Conservation (phyloP, 1,284 basidiomycete genomes). For the Testicularia cyperi region DNA sequence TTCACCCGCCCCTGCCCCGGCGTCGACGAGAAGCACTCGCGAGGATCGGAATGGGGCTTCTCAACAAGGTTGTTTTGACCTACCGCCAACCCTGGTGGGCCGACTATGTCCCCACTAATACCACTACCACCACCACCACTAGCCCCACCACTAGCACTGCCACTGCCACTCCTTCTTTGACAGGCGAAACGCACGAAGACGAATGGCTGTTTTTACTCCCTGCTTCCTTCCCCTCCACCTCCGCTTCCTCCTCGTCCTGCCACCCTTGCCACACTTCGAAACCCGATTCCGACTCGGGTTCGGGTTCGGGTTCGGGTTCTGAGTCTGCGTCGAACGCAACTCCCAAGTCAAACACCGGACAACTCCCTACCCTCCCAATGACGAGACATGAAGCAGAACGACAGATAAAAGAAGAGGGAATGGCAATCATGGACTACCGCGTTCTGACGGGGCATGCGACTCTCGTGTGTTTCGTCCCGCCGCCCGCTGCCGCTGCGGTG, state of each 20-base stretch:
- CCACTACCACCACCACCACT: no score
- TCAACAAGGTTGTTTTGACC: slow-evolving; percentile 7
- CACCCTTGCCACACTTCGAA: no score
- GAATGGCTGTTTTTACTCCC: not conserved
- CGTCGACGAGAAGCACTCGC: not conserved
- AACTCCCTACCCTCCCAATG: no score
- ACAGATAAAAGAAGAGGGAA: not conserved
- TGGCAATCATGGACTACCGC: slow-evolving; percentile 2
- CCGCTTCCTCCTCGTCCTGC: no score
- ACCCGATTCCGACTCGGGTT: no score
- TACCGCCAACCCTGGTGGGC: slow-evolving; percentile 6
- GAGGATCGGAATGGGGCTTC: slow-evolving; percentile 5
- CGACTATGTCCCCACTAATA: not conserved
- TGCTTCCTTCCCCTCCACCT: no score
- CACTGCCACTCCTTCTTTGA: no score
- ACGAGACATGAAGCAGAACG: not conserved
- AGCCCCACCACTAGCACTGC: no score
- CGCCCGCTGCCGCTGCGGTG: slow-evolving; percentile 1
- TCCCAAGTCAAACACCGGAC: no score
- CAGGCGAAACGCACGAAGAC: not conserved
- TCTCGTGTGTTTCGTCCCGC: slow-evolving; percentile 1
- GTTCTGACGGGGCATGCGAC: not conserved
- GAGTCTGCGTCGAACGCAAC: no score
- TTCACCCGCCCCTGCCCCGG: not conserved
- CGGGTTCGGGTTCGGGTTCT: no score